Evolutionary conservation across 2,329 filamentous ascomycete genomes (phyloP).

Genomic region (Periconia sp.): DNA sequence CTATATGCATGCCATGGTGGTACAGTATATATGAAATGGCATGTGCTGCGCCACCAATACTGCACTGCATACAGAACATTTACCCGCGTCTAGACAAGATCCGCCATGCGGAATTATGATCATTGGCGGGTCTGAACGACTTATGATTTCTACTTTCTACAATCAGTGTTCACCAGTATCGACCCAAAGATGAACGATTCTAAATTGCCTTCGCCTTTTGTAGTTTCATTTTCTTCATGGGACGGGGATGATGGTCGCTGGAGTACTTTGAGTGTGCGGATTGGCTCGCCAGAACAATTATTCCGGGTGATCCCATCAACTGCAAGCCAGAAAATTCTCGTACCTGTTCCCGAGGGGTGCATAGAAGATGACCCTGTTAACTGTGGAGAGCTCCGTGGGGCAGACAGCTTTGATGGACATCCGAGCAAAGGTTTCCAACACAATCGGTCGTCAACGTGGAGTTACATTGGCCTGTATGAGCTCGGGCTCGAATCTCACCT

Average conservation of each 20-base stretch:
- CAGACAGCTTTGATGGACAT: constrained; percentile 28
- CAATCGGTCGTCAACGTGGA: constrained; percentile 34
- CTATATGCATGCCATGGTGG: too few relatives aligned
- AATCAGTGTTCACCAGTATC: too few relatives aligned
- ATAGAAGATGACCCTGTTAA: constrained; percentile 28
- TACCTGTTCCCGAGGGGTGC: constrained; percentile 40
- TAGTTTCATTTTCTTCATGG: constrained; percentile 38
- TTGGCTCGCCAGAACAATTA: constrained; percentile 42
- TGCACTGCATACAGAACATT: too few relatives aligned
- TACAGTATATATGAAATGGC: too few relatives aligned
- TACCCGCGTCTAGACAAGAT: too few relatives aligned
- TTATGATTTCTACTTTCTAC: too few relatives aligned
- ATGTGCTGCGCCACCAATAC: too few relatives aligned
- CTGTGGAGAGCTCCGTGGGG: constrained; percentile 33
- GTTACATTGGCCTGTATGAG: constrained; percentile 33
- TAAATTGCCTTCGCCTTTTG: constrained; percentile 21
- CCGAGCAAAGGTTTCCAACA: constrained; percentile 37
- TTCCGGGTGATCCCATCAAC: constrained; percentile 41
- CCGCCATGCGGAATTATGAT: too few relatives aligned
- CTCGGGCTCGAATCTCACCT: constrained; percentile 32
- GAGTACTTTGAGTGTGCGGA: constrained; percentile 45
- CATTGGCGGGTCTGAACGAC: too few relatives aligned
- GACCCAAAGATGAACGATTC: too few relatives aligned
- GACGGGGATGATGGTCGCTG: constrained; percentile 47
- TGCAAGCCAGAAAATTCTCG: constrained; percentile 31